A percentile compares a stretch with the other conserved stretches of the same genome.
Evolutionary conservation across 1,284 basidiomycete genomes (phyloP).

Genomic region (Fomitopsis pinicola): DNA sequence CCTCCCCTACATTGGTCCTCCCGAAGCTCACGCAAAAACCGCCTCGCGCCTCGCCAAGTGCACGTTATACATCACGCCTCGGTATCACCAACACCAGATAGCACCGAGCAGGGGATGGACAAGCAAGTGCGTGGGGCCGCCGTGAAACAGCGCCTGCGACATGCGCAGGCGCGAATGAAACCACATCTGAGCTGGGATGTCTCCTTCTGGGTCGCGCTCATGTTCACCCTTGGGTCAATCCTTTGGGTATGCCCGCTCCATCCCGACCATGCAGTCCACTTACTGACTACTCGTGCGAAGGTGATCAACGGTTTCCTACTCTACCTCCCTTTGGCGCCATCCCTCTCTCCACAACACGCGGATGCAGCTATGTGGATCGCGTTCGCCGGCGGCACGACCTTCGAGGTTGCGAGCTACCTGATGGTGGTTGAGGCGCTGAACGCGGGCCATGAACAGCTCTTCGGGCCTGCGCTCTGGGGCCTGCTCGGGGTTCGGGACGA

Average conservation of each 20-base stretch:
- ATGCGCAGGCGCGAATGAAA: constrained; percentile 16
- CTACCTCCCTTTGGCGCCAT: constrained; percentile 43
- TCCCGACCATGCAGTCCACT: neutral
- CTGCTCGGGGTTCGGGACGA: constrained; percentile 9
- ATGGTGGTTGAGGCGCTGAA: constrained; percentile 27
- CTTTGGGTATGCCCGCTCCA: constrained; percentile 17
- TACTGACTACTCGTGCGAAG: constrained; percentile 16
- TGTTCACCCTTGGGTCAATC: constrained; percentile 29
- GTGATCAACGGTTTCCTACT: constrained; percentile 54
- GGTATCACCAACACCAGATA: neutral
- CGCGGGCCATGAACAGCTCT: constrained; percentile 24
- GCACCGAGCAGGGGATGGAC: neutral
- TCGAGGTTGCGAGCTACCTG: constrained; percentile 34
- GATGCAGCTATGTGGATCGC: constrained; percentile 41
- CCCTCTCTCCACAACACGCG: constrained; percentile 25
- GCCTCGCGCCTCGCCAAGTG: constrained; percentile 13
- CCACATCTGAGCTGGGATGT: constrained; percentile 21
- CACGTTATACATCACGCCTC: constrained; percentile 5
- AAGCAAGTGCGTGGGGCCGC: neutral
- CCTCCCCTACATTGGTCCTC: constrained; percentile 12
- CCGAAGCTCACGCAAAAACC: constrained; percentile 16
- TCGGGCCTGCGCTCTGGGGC: constrained; percentile 18
- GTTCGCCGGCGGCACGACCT: constrained; percentile 50
- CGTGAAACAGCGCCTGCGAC: constrained; percentile 17
- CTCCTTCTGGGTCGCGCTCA: constrained; percentile 27